Evolutionary conservation across 2,329 filamentous ascomycete genomes (phyloP), one percentile per base, ranked within the genome.

Genomic region (Diaporthe sp.): DNA sequence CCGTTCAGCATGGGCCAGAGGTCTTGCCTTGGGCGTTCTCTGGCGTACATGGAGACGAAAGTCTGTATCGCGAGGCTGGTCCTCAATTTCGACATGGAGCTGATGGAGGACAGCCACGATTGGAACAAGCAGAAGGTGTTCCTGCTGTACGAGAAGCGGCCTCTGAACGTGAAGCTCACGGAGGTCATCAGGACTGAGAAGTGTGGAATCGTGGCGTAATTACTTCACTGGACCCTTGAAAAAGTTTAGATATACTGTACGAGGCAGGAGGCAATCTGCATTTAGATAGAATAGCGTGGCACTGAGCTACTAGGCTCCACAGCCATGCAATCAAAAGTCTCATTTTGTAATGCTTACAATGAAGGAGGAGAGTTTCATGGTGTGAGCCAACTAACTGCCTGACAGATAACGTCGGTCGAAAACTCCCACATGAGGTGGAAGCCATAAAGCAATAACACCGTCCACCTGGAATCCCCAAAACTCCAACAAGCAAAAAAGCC

Each of bases 1-100:
- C 75, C 75, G 0, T 77, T 77, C 35, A 76, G 71, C 8, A 61
- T 57, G 17, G 76, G 75, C 17, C 60, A 67, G 67, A 57, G 75
- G 7, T 73, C 60, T 35, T 77, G 75, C 45, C 72, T 77, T 22
- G 75, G 76, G n/a, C 60, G 72, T 30, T 76, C 74, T 38, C 75
- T 81, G 28, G 78, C 79, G 22, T 75, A 77, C 47, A 69, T 79
- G 68, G 80, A 81, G 74, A 76, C 77, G 57, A 75, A 74, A 19
- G 45, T 81, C 13, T 75, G 77, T 4, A 33, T 80, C 33, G 77
- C 77, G 3, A 74, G 74, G 50, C 60, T 80, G 54, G 25, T 80
- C 6, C 78, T 76, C 75, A 73, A 76, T 60, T 77, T 81, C 60
- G 80, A 82, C 60, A 76, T 81, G 54, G 77, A 80, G 74, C 71